These are phyloP conservation scores for Microbotryum silenes-acaulis DNA, from an alignment of 1,284 basidiomycete genomes.

Conservation along the genomic window DNA sequence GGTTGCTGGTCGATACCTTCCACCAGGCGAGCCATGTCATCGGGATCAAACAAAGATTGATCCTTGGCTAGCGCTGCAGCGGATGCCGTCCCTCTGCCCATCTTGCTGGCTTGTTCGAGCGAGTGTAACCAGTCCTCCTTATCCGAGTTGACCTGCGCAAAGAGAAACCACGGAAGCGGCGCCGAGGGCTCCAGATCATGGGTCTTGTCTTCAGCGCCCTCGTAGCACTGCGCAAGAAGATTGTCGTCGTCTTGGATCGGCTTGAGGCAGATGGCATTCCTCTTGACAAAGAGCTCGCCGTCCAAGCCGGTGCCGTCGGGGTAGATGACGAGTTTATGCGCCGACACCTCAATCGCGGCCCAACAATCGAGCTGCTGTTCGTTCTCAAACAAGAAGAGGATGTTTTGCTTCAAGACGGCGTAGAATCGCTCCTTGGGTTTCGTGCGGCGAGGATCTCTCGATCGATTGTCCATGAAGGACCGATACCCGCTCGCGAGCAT, in stretches of 20 bases:
- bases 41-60: constrained; percentile 57
- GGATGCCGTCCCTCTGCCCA: constrained; percentile 38
- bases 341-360: constrained; percentile 65
- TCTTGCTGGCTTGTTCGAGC: constrained; percentile 63
- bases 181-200: constrained; percentile 22
- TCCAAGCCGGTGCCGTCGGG: constrained; percentile 63
- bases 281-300: constrained; percentile 78
- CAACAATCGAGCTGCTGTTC: constrained; percentile 77
- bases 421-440: constrained; percentile 82
- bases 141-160: constrained; percentile 69
- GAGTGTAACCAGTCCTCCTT: constrained; percentile 88
- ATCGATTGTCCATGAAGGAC: constrained; percentile 39
- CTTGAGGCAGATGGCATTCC: constrained; percentile 73
- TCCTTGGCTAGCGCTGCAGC: constrained; percentile 29
- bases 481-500: constrained; percentile 37
- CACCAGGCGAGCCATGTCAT: constrained; percentile 78
- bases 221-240: constrained; percentile 47
- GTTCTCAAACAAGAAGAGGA: constrained; percentile 85
- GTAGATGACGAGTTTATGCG: constrained; percentile 64
- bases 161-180: constrained; percentile 73
- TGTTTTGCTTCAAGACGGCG: constrained; percentile 74
- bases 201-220: constrained; percentile 44
- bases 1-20: constrained; percentile 80
- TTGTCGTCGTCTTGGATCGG: constrained; percentile 73
- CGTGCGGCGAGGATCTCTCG: constrained; percentile 61